Percentiles rank a stretch among this genome's conserved stretches.
Evolutionary conservation across 1,139 yeast species (phyloP).

Genomic region (Blastobotrys illinoisensis): DNA sequence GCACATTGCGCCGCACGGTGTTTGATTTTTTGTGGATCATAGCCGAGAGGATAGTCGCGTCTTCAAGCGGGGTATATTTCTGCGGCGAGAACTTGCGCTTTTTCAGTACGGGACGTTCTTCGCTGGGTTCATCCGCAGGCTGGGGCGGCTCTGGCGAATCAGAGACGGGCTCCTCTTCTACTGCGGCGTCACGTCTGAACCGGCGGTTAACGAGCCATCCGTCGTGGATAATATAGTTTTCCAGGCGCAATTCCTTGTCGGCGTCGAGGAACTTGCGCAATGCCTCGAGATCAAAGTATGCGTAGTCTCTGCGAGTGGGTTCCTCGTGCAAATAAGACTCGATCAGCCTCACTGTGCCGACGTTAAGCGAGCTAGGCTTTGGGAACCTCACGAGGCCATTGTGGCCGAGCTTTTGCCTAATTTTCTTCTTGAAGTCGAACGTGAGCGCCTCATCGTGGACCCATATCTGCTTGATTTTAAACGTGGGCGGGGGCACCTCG

Average conservation of each 20-base stretch:
- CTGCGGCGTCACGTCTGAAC: background rate
- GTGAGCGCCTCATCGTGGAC: background rate
- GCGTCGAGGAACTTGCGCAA: background rate
- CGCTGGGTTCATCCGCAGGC: background rate
- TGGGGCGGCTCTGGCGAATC: background rate
- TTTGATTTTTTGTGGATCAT: conserved; percentile 1
- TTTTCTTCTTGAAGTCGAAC: background rate
- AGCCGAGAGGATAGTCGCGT: conserved; percentile 4
- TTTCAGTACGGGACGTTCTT: background rate
- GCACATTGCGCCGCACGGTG: background rate
- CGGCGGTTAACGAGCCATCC: background rate
- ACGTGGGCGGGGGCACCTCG: background rate
- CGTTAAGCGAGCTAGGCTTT: background rate
- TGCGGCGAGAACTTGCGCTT: background rate
- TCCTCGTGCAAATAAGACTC: background rate
- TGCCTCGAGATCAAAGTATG: background rate
- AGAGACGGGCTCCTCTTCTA: background rate
- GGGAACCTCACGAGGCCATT: background rate
- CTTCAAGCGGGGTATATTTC: conserved; percentile 6
- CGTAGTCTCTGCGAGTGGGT: background rate
- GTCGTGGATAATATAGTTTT: background rate
- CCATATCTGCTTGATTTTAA: background rate
- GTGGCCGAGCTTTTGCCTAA: background rate
- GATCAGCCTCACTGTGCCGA: background rate
- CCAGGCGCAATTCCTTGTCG: background rate